These are phyloP conservation scores for Trypanosoma caninum DNA, from an alignment of 208 protist species.

Conservation along the genomic window DNA sequence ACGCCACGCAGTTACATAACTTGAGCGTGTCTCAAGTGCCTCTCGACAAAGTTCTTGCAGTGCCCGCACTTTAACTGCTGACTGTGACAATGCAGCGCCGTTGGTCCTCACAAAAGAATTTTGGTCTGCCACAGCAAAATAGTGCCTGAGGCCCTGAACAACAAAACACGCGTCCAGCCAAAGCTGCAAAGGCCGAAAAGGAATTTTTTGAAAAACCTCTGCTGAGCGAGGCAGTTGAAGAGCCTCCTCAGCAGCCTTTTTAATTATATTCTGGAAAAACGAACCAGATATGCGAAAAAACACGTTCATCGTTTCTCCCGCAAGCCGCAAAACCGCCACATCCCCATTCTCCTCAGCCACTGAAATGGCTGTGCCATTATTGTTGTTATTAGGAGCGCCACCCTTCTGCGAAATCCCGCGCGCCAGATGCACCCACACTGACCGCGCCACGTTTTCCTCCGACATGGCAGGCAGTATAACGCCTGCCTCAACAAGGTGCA, in stretches of 20 bases:
- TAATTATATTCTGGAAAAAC: constrained; percentile 65
- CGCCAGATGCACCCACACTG: constrained; percentile 72
- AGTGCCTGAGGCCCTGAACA: constrained; percentile 12
- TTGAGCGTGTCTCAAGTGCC: constrained; percentile 48
- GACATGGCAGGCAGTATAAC: constrained; percentile 65
- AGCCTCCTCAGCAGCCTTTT: constrained; percentile 60
- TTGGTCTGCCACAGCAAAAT: constrained; percentile 17
- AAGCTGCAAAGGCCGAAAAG: constrained; percentile 63
- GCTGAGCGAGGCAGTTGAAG: constrained; percentile 45
- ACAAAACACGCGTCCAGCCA: constrained; percentile 60
- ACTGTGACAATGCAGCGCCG: constrained; percentile 11
- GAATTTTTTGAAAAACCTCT: constrained; percentile 45
- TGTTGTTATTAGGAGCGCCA: not conserved
- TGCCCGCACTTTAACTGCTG: constrained; percentile 17
- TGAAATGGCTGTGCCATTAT: constrained; percentile 16
- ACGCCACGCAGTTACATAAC: constrained; percentile 48
- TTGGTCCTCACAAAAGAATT: constrained; percentile 1
- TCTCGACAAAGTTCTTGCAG: constrained; percentile 35
- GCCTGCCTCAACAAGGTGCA: constrained; percentile 67
- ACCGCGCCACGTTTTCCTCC: constrained; percentile 68
- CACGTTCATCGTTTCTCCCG: constrained; percentile 70
- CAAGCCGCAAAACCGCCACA: constrained; percentile 61
- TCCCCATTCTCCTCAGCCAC: constrained; percentile 46
- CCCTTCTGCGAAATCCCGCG: constrained; percentile 39
- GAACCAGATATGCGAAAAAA: constrained; percentile 64